Conservation (phyloP, 2,329 filamentous ascomycete species). For the Fonsecaea multimorphosa region DNA sequence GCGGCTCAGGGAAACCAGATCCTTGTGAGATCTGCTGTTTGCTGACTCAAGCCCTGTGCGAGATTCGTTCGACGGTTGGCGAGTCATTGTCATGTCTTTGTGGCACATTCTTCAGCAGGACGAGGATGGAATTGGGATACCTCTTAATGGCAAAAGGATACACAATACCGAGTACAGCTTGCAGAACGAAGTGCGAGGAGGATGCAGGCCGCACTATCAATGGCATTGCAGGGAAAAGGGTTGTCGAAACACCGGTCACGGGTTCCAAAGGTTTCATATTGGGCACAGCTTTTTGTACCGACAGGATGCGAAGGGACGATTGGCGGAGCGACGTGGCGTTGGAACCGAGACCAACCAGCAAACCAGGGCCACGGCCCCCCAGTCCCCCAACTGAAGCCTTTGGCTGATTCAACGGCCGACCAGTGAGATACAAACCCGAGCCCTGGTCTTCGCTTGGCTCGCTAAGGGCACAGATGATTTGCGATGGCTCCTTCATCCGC, state of each 20-base stretch:
- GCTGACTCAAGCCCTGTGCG: constrained; percentile 1
- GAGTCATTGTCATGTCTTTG: background rate
- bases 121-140: background rate
- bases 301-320: background rate
- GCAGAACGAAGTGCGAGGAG: background rate
- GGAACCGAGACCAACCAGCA: background rate
- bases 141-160: background rate
- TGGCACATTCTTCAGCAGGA: background rate
- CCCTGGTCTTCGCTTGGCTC: background rate
- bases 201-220: background rate
- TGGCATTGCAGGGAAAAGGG: background rate
- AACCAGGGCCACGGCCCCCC: background rate
- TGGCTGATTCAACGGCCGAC: background rate
- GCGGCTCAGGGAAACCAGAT: background rate
- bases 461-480: background rate
- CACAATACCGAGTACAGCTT: background rate
- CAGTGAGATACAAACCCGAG: background rate
- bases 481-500: background rate
- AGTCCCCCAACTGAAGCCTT: background rate
- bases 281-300: background rate
- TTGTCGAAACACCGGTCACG: constrained; percentile 3
- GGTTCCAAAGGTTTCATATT: background rate
- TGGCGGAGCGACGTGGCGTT: background rate
- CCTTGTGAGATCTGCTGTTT: background rate
- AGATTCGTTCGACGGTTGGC: background rate